Percentiles rank a stretch among this genome's conserved stretches.
Conservation (phyloP, 192 early-diverging fungal species). For the Umbelopsis vinacea region DNA sequence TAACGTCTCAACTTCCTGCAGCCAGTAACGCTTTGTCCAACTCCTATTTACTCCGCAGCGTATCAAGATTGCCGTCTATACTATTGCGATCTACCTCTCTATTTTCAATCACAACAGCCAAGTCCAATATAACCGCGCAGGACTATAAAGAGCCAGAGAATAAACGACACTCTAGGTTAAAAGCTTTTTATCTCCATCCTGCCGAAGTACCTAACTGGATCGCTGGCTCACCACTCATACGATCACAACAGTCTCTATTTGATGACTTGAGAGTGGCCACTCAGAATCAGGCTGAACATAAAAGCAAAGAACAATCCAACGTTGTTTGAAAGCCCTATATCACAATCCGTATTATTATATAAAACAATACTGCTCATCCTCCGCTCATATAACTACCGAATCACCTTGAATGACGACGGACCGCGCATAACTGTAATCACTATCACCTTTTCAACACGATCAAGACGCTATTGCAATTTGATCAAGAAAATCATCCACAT, state of each 20-base stretch:
- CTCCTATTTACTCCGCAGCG: neutral
- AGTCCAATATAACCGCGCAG: neutral
- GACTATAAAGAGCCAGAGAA: neutral
- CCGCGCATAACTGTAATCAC: too few species aligned
- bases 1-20: neutral
- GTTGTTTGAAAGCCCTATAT: neutral
- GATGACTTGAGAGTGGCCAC: neutral
- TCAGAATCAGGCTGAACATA: neutral
- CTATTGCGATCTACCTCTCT: neutral
- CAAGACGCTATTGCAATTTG: too few species aligned
- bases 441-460: too few species aligned
- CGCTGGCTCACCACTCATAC: neutral
- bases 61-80: neutral
- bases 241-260: neutral
- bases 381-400: neutral
- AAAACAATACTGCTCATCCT: neutral
- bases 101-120: neutral
- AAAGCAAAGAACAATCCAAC: neutral
- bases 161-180: slow-evolving; percentile 3
- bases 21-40: neutral
- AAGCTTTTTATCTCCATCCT: slow-evolving; percentile 10
- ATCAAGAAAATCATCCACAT: too few species aligned
- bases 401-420: too few species aligned
- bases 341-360: too few species aligned
- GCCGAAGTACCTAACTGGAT: slow-evolving; percentile 17